Base-by-base conservation (phyloP, 441 rosid species). In the Erodium chrysanthum region DNA sequence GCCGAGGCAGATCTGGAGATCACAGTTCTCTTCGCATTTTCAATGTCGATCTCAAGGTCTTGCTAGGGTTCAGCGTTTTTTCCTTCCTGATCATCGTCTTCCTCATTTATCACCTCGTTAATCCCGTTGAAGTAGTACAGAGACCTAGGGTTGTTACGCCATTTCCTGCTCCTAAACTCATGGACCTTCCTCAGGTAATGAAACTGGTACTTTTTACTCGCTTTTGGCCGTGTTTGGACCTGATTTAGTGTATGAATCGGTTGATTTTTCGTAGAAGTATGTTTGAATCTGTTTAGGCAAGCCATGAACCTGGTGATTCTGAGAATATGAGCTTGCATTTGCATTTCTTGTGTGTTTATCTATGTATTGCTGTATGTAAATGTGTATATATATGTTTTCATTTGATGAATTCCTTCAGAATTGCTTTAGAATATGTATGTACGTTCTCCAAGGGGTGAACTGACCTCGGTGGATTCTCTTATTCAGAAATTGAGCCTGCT, bases 61-160 rank as follows among this genome's bases (percentile, higher is more conserved):
- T 90, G 70, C 48, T 88, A 35, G 85, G 79, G 4, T 65, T 85
- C 12, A 56, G 85, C 74, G 18, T 81, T 15, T 35, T 78, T 17
- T 84, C 86, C 6, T 76, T 71, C 67, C 9, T 81, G 14, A 18
- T 84, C 33, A 78, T 87, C 48, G 77, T 71, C 73, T 82, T 83
- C 71, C 35, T 83, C 48, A 79, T 85, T 74, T 64, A 77, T 69
- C 78, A 69, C 21, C 82, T 88, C 62, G 71, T 81, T 4, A 80
- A 69, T 22, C 75, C 77, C 6, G 65, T 59, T 40, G 81, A 78
- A 69, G 83, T 76, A 12, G 64, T 79, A 18, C 74, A 17, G 42
- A 80, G 66, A n/a, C 89, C 93, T 71, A 81, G 96, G 73, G 96
- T 89, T 67, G 74, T 89, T 73, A 91, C 96, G 68, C 99, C 96